Conservation (phyloP, 192 early-diverging fungal genomes). For the Coemansia sp. region DNA sequence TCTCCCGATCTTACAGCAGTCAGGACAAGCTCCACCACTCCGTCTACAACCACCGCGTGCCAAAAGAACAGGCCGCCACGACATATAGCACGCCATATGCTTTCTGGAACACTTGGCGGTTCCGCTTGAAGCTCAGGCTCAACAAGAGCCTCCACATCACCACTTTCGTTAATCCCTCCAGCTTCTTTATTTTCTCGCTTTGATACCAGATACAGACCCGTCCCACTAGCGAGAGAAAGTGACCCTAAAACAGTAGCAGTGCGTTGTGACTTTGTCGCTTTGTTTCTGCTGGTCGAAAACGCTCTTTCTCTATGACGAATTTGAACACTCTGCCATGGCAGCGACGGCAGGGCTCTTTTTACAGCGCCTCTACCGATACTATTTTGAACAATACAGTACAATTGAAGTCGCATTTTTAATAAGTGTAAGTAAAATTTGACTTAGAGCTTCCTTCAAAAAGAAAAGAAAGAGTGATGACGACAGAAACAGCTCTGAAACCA, state of each 20-base stretch:
- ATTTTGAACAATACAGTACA: too few relatives aligned
- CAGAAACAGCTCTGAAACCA: too few relatives aligned
- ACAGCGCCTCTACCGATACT: too few relatives aligned
- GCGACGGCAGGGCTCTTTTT: too few relatives aligned
- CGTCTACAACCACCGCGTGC: slow-evolving; percentile 19
- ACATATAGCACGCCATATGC: slow-evolving; percentile 1
- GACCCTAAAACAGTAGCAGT: not conserved
- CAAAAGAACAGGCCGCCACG: not conserved
- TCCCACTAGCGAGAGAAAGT: not conserved
- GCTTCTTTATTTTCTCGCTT: not conserved
- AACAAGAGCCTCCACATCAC: not conserved
- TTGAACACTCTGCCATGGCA: not conserved
- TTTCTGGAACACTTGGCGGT: not conserved
- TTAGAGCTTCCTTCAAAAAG: too few relatives aligned
- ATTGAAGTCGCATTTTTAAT: too few relatives aligned
- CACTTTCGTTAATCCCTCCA: too few relatives aligned
- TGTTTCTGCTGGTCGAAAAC: not conserved
- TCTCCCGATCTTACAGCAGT: slow-evolving; percentile 60
- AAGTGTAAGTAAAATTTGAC: too few relatives aligned
- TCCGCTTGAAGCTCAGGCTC: not conserved
- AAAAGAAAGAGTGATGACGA: too few relatives aligned
- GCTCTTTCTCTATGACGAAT: not conserved
- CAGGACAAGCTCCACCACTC: slow-evolving; percentile 25
- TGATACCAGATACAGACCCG: not conserved
- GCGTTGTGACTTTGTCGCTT: not conserved